Evolutionary conservation across 1,139 yeast species (phyloP).

Genomic region (Geotrichum armillariae): DNA sequence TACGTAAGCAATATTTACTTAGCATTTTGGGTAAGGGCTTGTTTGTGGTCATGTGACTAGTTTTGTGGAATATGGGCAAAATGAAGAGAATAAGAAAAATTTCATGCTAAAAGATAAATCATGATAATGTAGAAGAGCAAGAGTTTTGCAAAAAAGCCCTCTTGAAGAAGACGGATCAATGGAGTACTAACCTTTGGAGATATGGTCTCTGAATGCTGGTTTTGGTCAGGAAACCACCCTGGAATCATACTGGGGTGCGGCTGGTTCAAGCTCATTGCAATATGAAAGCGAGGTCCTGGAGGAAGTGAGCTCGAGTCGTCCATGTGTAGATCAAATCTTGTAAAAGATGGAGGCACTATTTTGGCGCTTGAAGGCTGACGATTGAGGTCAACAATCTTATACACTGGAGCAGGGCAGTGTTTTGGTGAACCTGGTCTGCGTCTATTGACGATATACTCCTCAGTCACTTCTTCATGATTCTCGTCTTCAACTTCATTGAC

Average conservation of each 20-base stretch:
- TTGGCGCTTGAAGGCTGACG: neutral
- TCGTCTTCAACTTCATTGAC: neutral
- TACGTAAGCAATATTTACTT: neutral
- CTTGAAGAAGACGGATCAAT: neutral
- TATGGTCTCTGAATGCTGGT: neutral
- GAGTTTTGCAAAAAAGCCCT: constrained; percentile 1
- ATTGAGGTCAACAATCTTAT: neutral
- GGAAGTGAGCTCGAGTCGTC: neutral
- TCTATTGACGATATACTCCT: constrained; percentile 6
- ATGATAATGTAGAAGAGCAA: constrained; percentile 4
- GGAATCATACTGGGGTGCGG: neutral
- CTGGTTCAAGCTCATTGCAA: neutral
- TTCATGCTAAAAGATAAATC: constrained; percentile 11
- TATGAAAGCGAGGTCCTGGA: neutral
- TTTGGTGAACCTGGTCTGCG: constrained; percentile 3
- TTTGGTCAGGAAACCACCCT: neutral
- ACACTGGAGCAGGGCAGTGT: constrained; percentile 12
- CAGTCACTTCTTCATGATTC: constrained; percentile 1
- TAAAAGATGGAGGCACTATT: neutral
- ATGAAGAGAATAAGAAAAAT: neutral
- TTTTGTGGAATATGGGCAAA: too few relatives aligned
- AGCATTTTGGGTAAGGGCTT: too few relatives aligned
- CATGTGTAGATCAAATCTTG: constrained; percentile 2
- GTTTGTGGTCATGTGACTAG: too few relatives aligned
- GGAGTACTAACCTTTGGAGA: constrained; percentile 5